Evolutionary conservation across 2,329 filamentous ascomycete genomes (phyloP), one percentile per base, ranked within the genome.

Genomic region (Gyromitra esculenta): DNA sequence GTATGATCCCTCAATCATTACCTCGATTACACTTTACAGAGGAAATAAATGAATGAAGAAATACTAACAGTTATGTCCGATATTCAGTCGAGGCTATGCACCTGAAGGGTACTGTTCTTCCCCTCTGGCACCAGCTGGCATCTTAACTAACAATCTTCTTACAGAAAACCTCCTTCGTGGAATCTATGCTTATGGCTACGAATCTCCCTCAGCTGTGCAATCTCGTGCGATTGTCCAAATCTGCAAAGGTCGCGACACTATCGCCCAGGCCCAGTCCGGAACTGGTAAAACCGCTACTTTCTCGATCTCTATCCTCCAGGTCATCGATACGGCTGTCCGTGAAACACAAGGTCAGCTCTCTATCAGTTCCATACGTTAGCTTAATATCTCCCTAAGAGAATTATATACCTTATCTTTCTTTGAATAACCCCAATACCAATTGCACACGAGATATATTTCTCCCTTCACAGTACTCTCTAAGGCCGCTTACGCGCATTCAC

Each of bases 161-260:
- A 11, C 77, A 89, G 95, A 98, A 84, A 97, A 96, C 82, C 90
- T 99, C 45, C 90, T 99, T 80, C 94, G 96, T 80, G 96, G 96
- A 79, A 95, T 99, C 83, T 99, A 99, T 83, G 96, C 96, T 45
- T 99, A 99, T 82, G 96, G 96, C 79, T 99, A 98, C 85, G 96
- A 99, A 84, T 97, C 96, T 1, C 96, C 96, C 11, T 99, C 96
- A 0, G 96, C 96, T 13, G 95, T 99, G 18, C 96, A 99, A 86
- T 97, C 95, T 80, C 93, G 96, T 83, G 96, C 96, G 68, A 99
- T 99, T 82, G 96, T 99, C 64, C 96, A 98, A 86, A 92, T 99
- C 82, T 99, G 96, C 89, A 98, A 98, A 86, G 96, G 96, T 80
- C 93, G 96, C 85, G 96, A 99, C 84, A 98, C 96, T 78, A 99